Evolutionary conservation across 2,329 filamentous ascomycete genomes (phyloP).

Genomic region (Botrytis hyacinthi): DNA sequence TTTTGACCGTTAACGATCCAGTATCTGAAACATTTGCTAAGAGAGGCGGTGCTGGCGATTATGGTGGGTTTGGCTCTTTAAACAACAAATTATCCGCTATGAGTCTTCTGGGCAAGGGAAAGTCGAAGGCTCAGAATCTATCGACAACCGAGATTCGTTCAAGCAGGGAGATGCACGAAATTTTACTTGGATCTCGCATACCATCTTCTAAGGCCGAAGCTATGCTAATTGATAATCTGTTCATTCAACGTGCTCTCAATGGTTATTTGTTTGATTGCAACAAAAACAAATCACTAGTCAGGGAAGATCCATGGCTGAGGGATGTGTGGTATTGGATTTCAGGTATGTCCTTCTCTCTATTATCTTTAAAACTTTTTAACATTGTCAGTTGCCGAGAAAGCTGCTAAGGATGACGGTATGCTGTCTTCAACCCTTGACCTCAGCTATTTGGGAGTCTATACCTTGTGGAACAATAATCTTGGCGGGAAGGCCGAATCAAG

Average conservation of each 20-base stretch:
- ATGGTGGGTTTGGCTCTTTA: constrained; percentile 11
- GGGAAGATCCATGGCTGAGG: constrained; percentile 71
- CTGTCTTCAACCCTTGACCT: constrained; percentile 65
- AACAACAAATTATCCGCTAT: constrained; percentile 25
- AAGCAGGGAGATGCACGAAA: constrained; percentile 57
- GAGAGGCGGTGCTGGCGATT: neutral
- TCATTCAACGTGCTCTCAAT: constrained; percentile 59
- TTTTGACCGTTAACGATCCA: constrained; percentile 1
- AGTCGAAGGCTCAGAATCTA: neutral
- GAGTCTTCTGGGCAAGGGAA: constrained; percentile 12
- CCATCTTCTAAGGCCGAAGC: constrained; percentile 23
- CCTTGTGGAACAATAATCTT: constrained; percentile 69
- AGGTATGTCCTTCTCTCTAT: constrained; percentile 47
- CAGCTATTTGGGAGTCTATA: constrained; percentile 71
- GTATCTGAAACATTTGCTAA: neutral
- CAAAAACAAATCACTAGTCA: constrained; percentile 64
- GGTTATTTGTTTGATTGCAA: constrained; percentile 63
- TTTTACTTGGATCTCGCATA: constrained; percentile 45
- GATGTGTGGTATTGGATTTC: constrained; percentile 77
- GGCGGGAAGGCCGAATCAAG: constrained; percentile 54
- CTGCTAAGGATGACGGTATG: constrained; percentile 68
- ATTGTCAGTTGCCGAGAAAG: constrained; percentile 56
- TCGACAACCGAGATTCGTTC: constrained; percentile 39
- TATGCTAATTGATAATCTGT: constrained; percentile 47
- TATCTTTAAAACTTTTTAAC: constrained; percentile 8